A percentile compares a stretch with the other conserved stretches of the same genome.
Conservation (phyloP, 306 rosid genomes). For the Glycine soja region DNA sequence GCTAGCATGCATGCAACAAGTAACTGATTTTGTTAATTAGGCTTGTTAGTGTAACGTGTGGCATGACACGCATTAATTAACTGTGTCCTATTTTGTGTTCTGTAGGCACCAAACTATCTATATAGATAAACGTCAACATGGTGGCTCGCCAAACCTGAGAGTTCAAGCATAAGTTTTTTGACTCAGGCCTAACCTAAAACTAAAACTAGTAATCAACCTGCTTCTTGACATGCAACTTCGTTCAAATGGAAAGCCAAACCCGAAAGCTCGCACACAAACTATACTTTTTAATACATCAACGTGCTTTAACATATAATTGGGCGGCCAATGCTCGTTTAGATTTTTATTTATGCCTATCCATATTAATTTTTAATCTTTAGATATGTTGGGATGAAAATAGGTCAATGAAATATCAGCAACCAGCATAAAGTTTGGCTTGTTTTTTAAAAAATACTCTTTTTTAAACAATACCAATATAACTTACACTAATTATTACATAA, state of each 20-base stretch:
- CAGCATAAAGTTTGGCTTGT: no score
- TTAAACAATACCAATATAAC: no score
- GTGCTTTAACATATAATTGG: background rate
- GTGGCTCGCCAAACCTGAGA: constrained; percentile 33
- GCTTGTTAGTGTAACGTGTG: background rate
- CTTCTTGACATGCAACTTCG: background rate
- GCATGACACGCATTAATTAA: background rate
- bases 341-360: background rate
- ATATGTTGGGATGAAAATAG: no score
- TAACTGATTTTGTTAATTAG: background rate
- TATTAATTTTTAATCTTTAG: background rate
- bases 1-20: background rate
- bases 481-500: no score
- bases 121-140: no score
- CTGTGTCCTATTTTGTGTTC: no score
- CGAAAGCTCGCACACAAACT: background rate
- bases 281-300: background rate
- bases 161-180: background rate
- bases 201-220: no score
- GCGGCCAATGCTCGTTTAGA: background rate
- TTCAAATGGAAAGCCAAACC: background rate
- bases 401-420: no score
- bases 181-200: constrained; percentile 4
- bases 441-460: no score
- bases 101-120: no score